phyloP scores from a whole-genome alignment of 2,329 filamentous ascomycete species.

The Sclerotinia borealis region DNA sequence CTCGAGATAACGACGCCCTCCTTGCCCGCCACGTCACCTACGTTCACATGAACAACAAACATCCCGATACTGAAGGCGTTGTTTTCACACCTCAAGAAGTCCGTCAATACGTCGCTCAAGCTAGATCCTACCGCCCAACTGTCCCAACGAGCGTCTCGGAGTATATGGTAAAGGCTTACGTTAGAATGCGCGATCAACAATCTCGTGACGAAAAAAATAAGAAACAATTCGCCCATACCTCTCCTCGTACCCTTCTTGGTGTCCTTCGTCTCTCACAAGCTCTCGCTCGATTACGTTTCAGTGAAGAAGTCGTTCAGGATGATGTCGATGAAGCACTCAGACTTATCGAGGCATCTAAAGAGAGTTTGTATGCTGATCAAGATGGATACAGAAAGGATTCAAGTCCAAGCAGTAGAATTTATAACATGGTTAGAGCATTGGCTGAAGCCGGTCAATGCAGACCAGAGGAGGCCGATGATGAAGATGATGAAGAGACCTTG shows the following conservation, averaged over 20 bases:
- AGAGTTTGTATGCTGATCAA: constrained; percentile 72
- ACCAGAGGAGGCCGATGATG: constrained; percentile 46
- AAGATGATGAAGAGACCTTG: constrained; percentile 62
- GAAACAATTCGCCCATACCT: constrained; percentile 90
- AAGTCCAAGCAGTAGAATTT: constrained; percentile 84
- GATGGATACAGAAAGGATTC: constrained; percentile 57
- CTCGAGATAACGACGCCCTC: constrained; percentile 83
- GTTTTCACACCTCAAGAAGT: constrained; percentile 91
- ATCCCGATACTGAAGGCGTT: constrained; percentile 72
- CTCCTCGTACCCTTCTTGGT: constrained; percentile 86
- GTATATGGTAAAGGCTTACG: constrained; percentile 96
- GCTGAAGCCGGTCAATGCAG: constrained; percentile 68
- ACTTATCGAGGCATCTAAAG: constrained; percentile 88
- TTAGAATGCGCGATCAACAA: constrained; percentile 86
- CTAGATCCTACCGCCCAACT: constrained; percentile 79
- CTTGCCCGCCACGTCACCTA: constrained; percentile 92
- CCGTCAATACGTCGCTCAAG: constrained; percentile 90
- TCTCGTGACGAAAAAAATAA: constrained; percentile 86
- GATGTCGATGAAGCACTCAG: constrained; percentile 94
- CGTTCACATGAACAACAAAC: constrained; percentile 94
- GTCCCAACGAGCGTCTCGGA: constrained; percentile 83
- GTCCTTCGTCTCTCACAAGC: constrained; percentile 91
- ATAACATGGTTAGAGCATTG: constrained; percentile 85
- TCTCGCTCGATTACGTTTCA: constrained; percentile 85
- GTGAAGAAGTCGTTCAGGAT: constrained; percentile 74